phyloP scores from a whole-genome alignment of 2,329 filamentous ascomycete species.

The Nannizzia gypsea region DNA sequence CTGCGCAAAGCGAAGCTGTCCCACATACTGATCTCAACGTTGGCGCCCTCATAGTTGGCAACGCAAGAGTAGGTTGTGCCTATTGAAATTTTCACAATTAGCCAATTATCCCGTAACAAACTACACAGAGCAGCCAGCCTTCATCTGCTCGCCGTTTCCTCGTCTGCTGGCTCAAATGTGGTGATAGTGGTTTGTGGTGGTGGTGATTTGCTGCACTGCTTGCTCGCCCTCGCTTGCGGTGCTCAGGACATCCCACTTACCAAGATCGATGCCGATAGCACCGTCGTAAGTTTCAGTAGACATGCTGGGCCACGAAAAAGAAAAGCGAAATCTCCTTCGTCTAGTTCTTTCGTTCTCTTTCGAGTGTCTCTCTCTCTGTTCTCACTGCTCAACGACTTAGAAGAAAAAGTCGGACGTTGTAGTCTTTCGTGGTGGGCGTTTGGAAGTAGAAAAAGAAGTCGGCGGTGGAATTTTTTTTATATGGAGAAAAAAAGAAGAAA shows the following conservation, averaged over 20 bases:
- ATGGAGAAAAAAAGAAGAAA: neutral
- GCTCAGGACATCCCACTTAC: conserved; percentile 43
- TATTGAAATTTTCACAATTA: conserved; percentile 28
- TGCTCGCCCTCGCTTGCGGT: neutral
- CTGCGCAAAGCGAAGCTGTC: conserved; percentile 10
- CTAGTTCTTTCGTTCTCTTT: neutral
- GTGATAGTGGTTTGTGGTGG: too few relatives aligned
- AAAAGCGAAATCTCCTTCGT: neutral
- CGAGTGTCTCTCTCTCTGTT: neutral
- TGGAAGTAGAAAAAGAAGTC: neutral
- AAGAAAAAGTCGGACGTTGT: neutral
- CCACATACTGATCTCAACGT: conserved; percentile 89
- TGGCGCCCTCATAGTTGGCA: conserved; percentile 97
- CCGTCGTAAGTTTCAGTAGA: conserved; percentile 97
- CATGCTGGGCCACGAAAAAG: conserved; percentile 49
- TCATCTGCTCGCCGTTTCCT: neutral
- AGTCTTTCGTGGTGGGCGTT: neutral
- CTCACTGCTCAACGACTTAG: conserved; percentile 1
- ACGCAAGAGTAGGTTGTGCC: conserved; percentile 99
- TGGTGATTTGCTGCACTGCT: neutral
- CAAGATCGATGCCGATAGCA: conserved; percentile 99
- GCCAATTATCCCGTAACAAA: conserved; percentile 9
- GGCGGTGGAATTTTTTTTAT: conserved; percentile 4
- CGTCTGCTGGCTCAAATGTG: neutral
- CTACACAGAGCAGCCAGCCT: neutral